Evolutionary conservation across 805 yeast genomes (phyloP), one percentile per base, ranked within the genome.

Genomic region (Vanderwaltozyma verrucispora): DNA sequence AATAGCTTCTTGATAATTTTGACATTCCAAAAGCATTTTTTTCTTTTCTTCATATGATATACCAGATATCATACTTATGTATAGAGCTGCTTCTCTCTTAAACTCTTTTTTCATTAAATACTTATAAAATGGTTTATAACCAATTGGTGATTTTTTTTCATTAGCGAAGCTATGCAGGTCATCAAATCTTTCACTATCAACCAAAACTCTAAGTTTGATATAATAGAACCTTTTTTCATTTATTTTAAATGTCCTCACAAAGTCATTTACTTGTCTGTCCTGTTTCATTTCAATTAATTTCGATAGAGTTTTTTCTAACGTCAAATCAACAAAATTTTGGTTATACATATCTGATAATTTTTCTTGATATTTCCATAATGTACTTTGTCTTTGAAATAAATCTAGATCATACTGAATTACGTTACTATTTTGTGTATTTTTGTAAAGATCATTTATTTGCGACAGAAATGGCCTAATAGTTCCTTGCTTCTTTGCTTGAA

Each of bases 91-190:
- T 34, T 77, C 77, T 17, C 72, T 62, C 28, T 66, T 60, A 24
- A 79, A 78, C 0, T 77, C 82, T 4, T 69, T 64, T 38, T 65
- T 66, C 29, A 71, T 49, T 28, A 79, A 68, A 28, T 73, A 71
- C 13, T 69, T 63, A 38, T 67, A 81, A 45, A 86, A 77, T 1
- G 80, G 77, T 42, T 67, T 69, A 41, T 78, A 79, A 0, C 89
- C 87, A 30, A 86, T 81, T 0, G 84, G 81, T 0, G 92, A 74
- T 43, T 74, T 78, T 32, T 63, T 66, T 9, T 57, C 52, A 3
- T 61, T 64, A 0, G 77, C 71, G 48, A 76, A 70, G 23, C 72
- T 69, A 45, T 67, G 69, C 23, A 84, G 53, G 28, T 71, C 74
- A 15, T 72, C 76, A 62, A 75, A 79, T 30, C 73, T 72, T 6